A percentile compares a stretch with the other conserved stretches of the same genome.
Conservation (phyloP, 108 stramenopile species). For the Cyclotella baltica region DNA sequence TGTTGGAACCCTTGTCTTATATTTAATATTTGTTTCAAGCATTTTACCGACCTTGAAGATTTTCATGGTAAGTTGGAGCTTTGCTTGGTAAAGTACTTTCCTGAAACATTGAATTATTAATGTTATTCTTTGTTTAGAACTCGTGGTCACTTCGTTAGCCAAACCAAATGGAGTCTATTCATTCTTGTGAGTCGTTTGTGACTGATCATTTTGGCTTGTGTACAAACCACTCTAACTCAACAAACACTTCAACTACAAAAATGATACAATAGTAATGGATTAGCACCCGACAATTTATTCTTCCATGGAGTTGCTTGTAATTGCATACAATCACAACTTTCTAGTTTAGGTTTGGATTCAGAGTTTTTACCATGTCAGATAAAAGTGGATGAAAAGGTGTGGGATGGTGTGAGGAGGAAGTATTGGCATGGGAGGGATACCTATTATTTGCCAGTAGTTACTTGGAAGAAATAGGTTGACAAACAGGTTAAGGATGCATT, state of each 20-base stretch:
- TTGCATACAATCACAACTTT: slow-evolving; percentile 83
- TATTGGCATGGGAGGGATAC: slow-evolving; percentile 93
- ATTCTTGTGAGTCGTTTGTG: slow-evolving; percentile 67
- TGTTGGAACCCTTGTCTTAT: not conserved
- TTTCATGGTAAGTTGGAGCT: slow-evolving; percentile 65
- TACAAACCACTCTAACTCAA: slow-evolving; percentile 24
- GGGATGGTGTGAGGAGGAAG: slow-evolving; percentile 90
- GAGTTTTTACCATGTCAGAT: slow-evolving; percentile 87
- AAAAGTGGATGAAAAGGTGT: slow-evolving; percentile 73
- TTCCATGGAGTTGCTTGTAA: slow-evolving; percentile 94
- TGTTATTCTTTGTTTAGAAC: not conserved
- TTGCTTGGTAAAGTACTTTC: not conserved
- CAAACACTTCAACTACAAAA: not conserved
- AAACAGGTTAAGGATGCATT: too few relatives aligned
- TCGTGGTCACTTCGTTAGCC: slow-evolving; percentile 58
- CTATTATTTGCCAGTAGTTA: slow-evolving; percentile 86
- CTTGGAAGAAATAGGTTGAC: slow-evolving; percentile 75
- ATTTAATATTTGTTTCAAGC: slow-evolving; percentile 10
- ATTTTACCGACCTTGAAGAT: slow-evolving; percentile 89
- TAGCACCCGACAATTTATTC: slow-evolving; percentile 94
- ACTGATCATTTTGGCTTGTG: not conserved
- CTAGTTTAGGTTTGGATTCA: slow-evolving; percentile 73
- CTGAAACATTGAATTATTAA: not conserved
- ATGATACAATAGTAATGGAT: slow-evolving; percentile 68
- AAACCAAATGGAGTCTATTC: slow-evolving; percentile 85